phyloP scores from a whole-genome alignment of 2,329 filamentous ascomycete genomes.

The Aspergillus latus region DNA sequence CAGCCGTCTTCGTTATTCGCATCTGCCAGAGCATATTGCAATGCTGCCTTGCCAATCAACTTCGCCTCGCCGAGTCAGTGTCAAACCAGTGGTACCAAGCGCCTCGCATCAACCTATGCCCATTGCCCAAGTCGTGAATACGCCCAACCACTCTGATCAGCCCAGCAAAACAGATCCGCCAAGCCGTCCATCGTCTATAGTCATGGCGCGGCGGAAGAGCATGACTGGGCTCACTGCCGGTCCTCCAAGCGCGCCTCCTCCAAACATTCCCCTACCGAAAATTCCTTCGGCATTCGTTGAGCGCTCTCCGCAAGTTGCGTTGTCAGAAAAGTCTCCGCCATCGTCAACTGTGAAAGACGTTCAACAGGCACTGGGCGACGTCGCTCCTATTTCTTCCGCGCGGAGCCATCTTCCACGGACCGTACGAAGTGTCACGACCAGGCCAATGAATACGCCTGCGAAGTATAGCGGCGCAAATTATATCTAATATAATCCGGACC shows the following conservation, averaged over 20 bases:
- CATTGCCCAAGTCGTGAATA: neutral
- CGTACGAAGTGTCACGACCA: constrained; percentile 3
- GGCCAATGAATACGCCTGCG: constrained; percentile 1
- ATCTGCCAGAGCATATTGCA: constrained; percentile 13
- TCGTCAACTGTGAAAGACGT: constrained; percentile 8
- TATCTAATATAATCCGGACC: too few species aligned
- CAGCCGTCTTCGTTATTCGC: constrained; percentile 20
- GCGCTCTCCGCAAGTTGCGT: constrained; percentile 8
- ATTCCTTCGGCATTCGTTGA: constrained; percentile 26
- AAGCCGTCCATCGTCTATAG: constrained; percentile 11
- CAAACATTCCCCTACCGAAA: constrained; percentile 36
- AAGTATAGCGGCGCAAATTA: neutral
- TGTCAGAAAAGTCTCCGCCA: constrained; percentile 13
- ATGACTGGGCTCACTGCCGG: constrained; percentile 33
- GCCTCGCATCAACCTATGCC: neutral
- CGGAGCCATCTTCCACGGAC: constrained; percentile 5
- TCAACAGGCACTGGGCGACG: constrained; percentile 8
- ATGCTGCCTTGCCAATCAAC: neutral
- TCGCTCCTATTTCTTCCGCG: neutral
- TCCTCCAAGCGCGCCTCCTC: constrained; percentile 33
- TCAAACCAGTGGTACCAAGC: neutral
- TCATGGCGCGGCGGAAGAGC: constrained; percentile 33
- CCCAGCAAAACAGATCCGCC: constrained; percentile 13
- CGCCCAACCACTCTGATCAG: neutral
- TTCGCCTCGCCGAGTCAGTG: neutral